Conservation (phyloP, 257 asterid genomes). For the Cordia subcordata region DNA sequence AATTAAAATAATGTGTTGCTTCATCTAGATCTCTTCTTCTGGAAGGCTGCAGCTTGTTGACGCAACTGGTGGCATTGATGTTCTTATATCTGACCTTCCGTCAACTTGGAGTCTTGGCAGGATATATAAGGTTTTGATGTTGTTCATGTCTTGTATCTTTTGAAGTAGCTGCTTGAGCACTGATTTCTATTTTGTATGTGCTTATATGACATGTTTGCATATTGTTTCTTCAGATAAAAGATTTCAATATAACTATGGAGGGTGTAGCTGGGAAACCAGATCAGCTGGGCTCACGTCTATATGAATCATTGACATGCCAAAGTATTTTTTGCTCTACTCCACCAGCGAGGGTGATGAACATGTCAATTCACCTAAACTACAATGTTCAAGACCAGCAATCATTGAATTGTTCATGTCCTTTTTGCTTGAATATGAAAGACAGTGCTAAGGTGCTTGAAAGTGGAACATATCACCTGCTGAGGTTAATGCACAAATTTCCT, state of each 20-base stretch:
- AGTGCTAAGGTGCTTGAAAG: slow-evolving; percentile 38
- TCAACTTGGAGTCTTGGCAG: slow-evolving; percentile 41
- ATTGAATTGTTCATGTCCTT: slow-evolving; percentile 25
- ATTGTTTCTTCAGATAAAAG: slow-evolving; percentile 46
- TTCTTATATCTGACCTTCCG: slow-evolving; percentile 47
- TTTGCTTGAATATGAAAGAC: slow-evolving; percentile 25
- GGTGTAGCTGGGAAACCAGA: slow-evolving; percentile 44
- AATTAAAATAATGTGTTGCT: slow-evolving; percentile 18
- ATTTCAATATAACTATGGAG: slow-evolving; percentile 52
- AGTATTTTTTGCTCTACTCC: slow-evolving; percentile 49
- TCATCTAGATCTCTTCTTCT: slow-evolving; percentile 61
- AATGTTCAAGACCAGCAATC: slow-evolving; percentile 32
- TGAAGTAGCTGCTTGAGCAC: slow-evolving; percentile 1
- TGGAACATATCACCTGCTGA: slow-evolving; percentile 67
- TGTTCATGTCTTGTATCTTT: slow-evolving; percentile 8
- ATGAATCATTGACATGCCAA: slow-evolving; percentile 57
- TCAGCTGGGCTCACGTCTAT: slow-evolving; percentile 25
- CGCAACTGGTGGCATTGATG: slow-evolving; percentile 83
- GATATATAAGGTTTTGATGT: slow-evolving; percentile 58
- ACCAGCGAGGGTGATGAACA: slow-evolving; percentile 27
- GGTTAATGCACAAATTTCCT: slow-evolving; percentile 79
- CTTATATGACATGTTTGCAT: background rate
- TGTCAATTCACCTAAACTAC: slow-evolving; percentile 41
- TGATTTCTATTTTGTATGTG: background rate
- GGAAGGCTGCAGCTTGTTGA: slow-evolving; percentile 88